Evolutionary conservation across 2,329 filamentous ascomycete genomes (phyloP), one percentile per base, ranked within the genome.

Genomic region (Fusarium lateritium): DNA sequence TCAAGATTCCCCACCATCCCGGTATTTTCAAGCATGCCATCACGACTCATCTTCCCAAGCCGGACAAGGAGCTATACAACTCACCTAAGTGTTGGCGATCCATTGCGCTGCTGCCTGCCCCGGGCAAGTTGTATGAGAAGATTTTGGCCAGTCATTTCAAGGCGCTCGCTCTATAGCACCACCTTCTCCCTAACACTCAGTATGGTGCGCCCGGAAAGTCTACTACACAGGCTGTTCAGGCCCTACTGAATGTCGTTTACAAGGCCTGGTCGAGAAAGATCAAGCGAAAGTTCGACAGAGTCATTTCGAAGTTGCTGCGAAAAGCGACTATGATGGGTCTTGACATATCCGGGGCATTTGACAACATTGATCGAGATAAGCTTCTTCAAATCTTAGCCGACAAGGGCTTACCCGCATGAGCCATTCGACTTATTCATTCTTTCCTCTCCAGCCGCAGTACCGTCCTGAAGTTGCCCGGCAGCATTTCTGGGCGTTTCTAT

Each of bases 51-150:
- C 39, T 69, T 6, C 54, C 26, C 5, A 67, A 69, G 58, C 11
- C 17, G 2, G 58, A n/a, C 2, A 60, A 64, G 38, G 19, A 56
- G 2, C n/a, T 26, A 2, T 67, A 67, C 38, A 22, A 4, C 21
- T 8, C 21, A 1, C 62, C 54, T 13, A 69, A 67, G 33, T 55
- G 57, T 24, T 64, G 51, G 39, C 38, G 65, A 5, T 63, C 51
- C 2, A 59, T 67, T 5, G 62, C 65, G 1, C 10, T 69, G 4
- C 26, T 67, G 19, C n/a, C 50, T 2, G 22, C 13, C 11, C 7
- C 56, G 4, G 50, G 63, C 3, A 67, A 67, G 50, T 7, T n/a
- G n/a, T n/a, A n/a, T n/a, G 63, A 69, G 26, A 67, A 33, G 33
- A 17, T 65, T 3, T 14, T 62, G 17, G 52, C 49, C 10, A 9